Evolutionary conservation across 495 filamentous ascomycete genomes (phyloP).

Genomic region (Neurospora sp.): DNA sequence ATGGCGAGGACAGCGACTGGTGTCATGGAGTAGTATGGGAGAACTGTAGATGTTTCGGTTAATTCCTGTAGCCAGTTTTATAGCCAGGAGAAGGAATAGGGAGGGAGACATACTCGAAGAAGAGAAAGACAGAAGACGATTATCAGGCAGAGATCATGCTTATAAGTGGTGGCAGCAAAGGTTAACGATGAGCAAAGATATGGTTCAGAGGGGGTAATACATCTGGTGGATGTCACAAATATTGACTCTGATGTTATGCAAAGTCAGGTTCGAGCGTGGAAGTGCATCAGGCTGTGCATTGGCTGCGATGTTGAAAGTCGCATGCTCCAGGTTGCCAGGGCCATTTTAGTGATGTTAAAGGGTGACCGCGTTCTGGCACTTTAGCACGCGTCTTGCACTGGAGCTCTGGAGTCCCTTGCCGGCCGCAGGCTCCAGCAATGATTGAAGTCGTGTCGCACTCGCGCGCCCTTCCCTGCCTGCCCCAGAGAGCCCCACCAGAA

Average conservation of each 20-base stretch:
- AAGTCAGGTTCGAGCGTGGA: background rate
- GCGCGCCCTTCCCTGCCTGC: background rate
- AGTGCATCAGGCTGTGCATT: background rate
- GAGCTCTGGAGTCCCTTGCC: background rate
- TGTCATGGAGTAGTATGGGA: conserved; percentile 10
- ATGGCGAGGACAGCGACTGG: conserved; percentile 18
- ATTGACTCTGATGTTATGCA: background rate
- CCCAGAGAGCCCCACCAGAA: background rate
- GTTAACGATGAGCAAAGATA: background rate
- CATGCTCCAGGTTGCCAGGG: background rate
- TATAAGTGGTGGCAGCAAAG: background rate
- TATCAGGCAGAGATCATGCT: background rate
- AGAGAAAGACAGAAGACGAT: background rate
- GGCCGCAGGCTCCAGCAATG: background rate
- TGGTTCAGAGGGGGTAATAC: background rate
- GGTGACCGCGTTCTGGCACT: background rate
- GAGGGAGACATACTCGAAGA: background rate
- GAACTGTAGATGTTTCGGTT: background rate
- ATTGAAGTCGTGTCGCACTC: background rate
- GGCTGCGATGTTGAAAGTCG: background rate
- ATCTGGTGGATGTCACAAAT: background rate
- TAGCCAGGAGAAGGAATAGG: background rate
- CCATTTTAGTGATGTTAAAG: background rate
- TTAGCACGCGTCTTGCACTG: background rate
- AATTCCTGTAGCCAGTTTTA: background rate